Percentiles rank a stretch among this genome's conserved stretches.
phyloP scores from a whole-genome alignment of 2,329 filamentous ascomycete species.

The Trichoderma harzianum region DNA sequence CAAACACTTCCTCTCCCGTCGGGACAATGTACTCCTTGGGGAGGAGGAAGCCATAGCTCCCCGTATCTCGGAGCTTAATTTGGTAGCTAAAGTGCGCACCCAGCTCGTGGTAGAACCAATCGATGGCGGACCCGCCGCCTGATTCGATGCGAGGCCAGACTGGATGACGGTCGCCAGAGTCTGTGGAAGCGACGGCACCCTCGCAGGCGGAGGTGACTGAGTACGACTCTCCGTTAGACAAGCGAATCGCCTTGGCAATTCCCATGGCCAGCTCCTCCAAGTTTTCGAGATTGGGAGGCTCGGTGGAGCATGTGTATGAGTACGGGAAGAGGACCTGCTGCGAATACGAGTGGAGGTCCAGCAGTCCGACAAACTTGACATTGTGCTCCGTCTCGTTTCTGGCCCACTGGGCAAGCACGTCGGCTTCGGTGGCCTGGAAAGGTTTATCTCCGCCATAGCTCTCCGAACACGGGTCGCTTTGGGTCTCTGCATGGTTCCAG shows the following conservation, averaged over 20 bases:
- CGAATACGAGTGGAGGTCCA: constrained; percentile 93
- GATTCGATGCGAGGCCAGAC: constrained; percentile 57
- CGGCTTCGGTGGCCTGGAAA: constrained; percentile 79
- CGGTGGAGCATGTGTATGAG: constrained; percentile 72
- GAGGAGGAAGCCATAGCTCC: constrained; percentile 89
- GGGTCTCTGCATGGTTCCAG: constrained; percentile 68
- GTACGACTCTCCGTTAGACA: constrained; percentile 73
- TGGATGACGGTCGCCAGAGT: constrained; percentile 22
- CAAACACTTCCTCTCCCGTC: constrained; percentile 82
- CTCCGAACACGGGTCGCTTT: constrained; percentile 82
- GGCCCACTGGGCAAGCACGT: constrained; percentile 75
- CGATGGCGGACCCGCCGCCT: constrained; percentile 80
- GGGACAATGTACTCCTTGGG: constrained; percentile 84
- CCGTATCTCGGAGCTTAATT: constrained; percentile 88
- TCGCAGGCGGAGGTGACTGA: constrained; percentile 83
- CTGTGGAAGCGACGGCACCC: constrained; percentile 55
- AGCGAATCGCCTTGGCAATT: constrained; percentile 81
- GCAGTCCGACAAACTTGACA: constrained; percentile 71
- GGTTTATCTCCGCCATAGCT: constrained; percentile 80
- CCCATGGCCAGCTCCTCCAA: constrained; percentile 86
- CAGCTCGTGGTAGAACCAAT: constrained; percentile 93
- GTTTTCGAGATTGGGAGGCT: constrained; percentile 85
- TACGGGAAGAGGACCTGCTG: constrained; percentile 94
- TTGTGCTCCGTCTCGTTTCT: constrained; percentile 72
- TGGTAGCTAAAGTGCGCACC: constrained; percentile 83